Evolutionary conservation across 2,329 filamentous ascomycete species (phyloP).

Genomic region (Leptographium radiaticola): DNA sequence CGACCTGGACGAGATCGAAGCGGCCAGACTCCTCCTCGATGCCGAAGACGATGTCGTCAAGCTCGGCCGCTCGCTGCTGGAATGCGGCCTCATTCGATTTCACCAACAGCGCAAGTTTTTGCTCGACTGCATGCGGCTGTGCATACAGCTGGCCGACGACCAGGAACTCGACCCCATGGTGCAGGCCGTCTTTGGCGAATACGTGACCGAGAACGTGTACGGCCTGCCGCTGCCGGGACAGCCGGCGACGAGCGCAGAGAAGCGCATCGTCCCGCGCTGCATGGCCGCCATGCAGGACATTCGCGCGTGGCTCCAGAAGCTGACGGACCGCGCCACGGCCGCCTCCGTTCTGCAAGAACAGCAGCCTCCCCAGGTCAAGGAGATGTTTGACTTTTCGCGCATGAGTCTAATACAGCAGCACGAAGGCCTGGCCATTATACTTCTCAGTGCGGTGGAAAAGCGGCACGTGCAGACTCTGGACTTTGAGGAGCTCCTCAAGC

Average conservation of each 20-base stretch:
- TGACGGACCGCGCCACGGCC: conserved; percentile 65
- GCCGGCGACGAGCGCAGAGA: conserved; percentile 29
- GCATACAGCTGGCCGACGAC: conserved; percentile 58
- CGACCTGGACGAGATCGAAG: conserved; percentile 79
- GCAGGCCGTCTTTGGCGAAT: conserved; percentile 36
- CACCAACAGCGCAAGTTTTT: conserved; percentile 75
- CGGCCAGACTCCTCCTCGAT: conserved; percentile 62
- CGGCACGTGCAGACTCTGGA: conserved; percentile 58
- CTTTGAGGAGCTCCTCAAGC: conserved; percentile 57
- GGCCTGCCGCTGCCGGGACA: conserved; percentile 31
- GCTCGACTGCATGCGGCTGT: conserved; percentile 69
- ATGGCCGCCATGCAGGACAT: conserved; percentile 64
- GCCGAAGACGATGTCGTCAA: conserved; percentile 55
- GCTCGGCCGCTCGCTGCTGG: conserved; percentile 59
- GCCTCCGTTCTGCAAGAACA: conserved; percentile 60
- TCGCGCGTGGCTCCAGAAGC: conserved; percentile 60
- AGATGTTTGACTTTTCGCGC: conserved; percentile 70
- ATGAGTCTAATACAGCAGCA: conserved; percentile 78
- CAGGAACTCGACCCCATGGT: conserved; percentile 36
- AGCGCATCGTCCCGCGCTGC: conserved; percentile 60
- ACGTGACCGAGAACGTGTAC: conserved; percentile 44
- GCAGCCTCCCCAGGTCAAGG: conserved; percentile 47
- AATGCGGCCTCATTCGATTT: conserved; percentile 74
- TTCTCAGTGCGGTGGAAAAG: conserved; percentile 66
- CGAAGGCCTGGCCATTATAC: conserved; percentile 70